Evolutionary conservation across 1,284 basidiomycete species (phyloP).

Genomic region (Melampsora larici-populina): DNA sequence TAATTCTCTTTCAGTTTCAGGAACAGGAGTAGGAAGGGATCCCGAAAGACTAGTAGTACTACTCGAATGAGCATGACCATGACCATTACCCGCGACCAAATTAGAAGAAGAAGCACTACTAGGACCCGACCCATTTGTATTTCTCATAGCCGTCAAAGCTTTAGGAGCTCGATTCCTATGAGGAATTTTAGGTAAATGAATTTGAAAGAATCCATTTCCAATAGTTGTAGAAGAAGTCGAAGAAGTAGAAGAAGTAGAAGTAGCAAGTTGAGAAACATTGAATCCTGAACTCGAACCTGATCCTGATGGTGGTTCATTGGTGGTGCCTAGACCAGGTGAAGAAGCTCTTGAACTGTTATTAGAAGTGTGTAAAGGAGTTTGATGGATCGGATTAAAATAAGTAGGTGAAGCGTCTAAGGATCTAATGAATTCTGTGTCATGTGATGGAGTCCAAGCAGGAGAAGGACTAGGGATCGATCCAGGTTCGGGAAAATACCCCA

Average conservation of each 20-base stretch:
- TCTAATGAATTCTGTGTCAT: constrained; percentile 53
- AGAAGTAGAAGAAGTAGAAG: no score
- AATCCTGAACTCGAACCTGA: no score
- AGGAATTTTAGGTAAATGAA: constrained; percentile 6
- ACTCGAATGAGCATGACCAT: no score
- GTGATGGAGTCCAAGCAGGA: constrained; percentile 2
- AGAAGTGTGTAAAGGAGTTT: constrained; percentile 9
- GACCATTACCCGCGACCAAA: no score
- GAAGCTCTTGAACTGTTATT: constrained; percentile 31
- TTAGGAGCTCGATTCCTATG: background rate
- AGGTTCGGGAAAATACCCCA: background rate
- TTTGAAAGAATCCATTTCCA: background rate
- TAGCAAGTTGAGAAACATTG: no score
- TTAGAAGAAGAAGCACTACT: no score
- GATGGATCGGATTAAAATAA: constrained; percentile 46
- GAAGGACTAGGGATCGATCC: constrained; percentile 11
- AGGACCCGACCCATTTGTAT: no score
- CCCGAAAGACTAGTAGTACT: no score
- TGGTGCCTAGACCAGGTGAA: background rate
- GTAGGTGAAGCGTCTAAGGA: constrained; percentile 49
- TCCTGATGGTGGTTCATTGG: no score
- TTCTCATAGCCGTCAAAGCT: background rate
- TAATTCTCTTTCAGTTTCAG: constrained; percentile 8
- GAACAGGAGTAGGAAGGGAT: background rate
- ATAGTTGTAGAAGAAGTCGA: no score